Evolutionary conservation across 1,284 basidiomycete genomes (phyloP), one percentile per base, ranked within the genome.

Genomic region (Microbotryum intermedium): DNA sequence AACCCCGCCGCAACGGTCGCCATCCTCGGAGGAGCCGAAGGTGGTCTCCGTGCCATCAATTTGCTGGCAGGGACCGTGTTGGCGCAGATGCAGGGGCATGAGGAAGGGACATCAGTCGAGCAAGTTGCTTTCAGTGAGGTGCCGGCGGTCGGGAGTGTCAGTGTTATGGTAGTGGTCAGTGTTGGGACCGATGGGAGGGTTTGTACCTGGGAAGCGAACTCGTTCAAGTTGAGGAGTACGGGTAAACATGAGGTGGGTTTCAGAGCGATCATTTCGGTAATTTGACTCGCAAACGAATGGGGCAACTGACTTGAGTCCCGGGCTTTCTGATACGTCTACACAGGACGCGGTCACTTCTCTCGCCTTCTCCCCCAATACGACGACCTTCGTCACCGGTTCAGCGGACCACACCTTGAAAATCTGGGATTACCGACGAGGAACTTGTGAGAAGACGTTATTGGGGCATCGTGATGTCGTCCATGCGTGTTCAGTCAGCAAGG

Each of bases 161-260:
- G 65, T 43, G 70, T 68, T n/a, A 61, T 70, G 20, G 82, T 89
- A 18, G 87, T 87, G 29, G 84, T 92, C 1, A 92, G 88, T 1
- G 92, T 88, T 9, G 91, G 83, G 2, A 97, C 93, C 10, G 95
- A 99, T 73, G 92, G 93, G 0, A 92, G 89, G 74, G 87, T 86
- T 28, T 90, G 88, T 71, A 85, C 97, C 48, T 97, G 92, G 91
- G 94, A 99, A 76, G 79, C 94, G 45, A 81, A 81, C 51, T 90
- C 89, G 16, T 88, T 87, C 79, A 81, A 87, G 61, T 74, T 91
- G 52, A 82, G 92, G 59, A 81, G 85, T 25, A 89, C 88, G 30
- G 77, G 92, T 8, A 79, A 86, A 64, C 90, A 94, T 72, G 79
- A 84, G 74, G 88, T 90, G 65, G 61, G 82, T 79, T 39, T 39